phyloP scores from a whole-genome alignment of 2,329 filamentous ascomycete genomes.

The Elsinoe perseae region DNA sequence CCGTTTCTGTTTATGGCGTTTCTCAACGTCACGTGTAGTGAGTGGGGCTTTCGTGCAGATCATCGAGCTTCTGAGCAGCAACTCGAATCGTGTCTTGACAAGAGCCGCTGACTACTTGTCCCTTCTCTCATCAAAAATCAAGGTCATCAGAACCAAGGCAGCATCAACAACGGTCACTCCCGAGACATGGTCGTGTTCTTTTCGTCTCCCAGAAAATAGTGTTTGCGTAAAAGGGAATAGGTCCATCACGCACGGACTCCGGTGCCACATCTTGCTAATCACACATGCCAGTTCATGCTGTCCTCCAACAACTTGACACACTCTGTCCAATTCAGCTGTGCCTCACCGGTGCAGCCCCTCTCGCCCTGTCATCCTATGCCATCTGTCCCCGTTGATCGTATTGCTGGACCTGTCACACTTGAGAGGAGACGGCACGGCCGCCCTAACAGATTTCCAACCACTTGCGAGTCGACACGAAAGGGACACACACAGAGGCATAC shows the following conservation, averaged over 20 bases:
- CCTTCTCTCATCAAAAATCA: neutral
- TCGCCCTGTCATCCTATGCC: neutral
- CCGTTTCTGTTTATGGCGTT: conserved; percentile 11
- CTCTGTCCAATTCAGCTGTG: neutral
- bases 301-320: neutral
- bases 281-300: neutral
- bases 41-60: conserved; percentile 10
- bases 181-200: conserved; percentile 7
- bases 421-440: too few species aligned
- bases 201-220: neutral
- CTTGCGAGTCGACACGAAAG: neutral
- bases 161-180: neutral
- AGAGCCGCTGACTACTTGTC: neutral
- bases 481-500: neutral
- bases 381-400: neutral
- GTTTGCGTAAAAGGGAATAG: neutral
- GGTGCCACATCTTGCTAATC: neutral
- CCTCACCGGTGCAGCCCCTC: neutral
- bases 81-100: neutral
- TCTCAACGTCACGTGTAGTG: conserved; percentile 9
- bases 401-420: conserved; percentile 4
- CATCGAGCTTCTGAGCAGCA: neutral
- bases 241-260: conserved; percentile 3
- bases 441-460: too few species aligned
- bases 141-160: conserved; percentile 9